Percentiles rank a stretch among this genome's conserved stretches.
These are phyloP conservation scores for Podospora appendiculata DNA, from an alignment of 495 filamentous ascomycete species.

Conservation along the genomic window DNA sequence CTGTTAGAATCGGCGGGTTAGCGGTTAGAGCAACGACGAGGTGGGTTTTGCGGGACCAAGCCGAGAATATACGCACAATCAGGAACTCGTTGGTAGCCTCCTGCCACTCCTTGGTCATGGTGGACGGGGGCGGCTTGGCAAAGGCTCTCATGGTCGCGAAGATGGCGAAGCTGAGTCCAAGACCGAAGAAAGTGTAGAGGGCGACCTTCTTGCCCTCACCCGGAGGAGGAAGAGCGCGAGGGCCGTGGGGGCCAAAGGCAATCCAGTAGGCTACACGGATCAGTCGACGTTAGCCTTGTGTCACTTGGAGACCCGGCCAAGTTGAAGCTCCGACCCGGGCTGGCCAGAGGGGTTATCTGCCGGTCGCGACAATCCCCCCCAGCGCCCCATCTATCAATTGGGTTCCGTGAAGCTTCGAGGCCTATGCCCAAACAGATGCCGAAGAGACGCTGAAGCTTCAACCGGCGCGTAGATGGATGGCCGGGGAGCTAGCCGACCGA, in stretches of 20 bases:
- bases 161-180: conserved; percentile 51
- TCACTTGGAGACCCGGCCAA: conserved; percentile 1
- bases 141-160: conserved; percentile 57
- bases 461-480: not conserved
- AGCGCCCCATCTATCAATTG: no score
- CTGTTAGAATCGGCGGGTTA: conserved; percentile 35
- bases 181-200: conserved; percentile 57
- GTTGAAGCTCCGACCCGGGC: conserved; percentile 1
- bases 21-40: not conserved
- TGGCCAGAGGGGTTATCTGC: not conserved
- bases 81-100: conserved; percentile 87
- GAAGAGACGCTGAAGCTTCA: not conserved
- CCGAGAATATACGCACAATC: conserved; percentile 46
- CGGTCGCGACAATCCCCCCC: no score
- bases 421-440: no score
- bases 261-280: conserved; percentile 83
- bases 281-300: conserved; percentile 3
- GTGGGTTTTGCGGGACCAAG: not conserved
- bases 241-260: conserved; percentile 92
- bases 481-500: no score
- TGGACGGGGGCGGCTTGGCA: conserved; percentile 63
- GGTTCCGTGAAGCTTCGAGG: no score
- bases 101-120: conserved; percentile 94
- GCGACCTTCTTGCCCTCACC: conserved; percentile 73
- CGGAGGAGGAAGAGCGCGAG: conserved; percentile 70